These are phyloP conservation scores for Priceomyces fermenticarens DNA, from an alignment of 805 yeast genomes.

Conservation along the genomic window DNA sequence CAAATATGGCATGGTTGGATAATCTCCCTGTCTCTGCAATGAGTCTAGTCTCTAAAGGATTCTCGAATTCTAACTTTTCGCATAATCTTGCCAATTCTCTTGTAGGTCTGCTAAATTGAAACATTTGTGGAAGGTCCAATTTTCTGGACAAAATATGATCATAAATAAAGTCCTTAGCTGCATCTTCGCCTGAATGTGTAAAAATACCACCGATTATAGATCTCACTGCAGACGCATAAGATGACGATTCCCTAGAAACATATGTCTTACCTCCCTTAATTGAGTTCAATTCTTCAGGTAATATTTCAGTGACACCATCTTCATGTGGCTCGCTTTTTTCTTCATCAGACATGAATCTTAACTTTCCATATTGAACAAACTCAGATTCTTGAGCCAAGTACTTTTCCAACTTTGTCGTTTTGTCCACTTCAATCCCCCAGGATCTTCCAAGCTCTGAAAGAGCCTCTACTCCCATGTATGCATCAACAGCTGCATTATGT, in stretches of 20 bases:
- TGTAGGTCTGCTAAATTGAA: constrained; percentile 81
- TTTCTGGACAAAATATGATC: constrained; percentile 81
- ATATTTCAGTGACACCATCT: constrained; percentile 49
- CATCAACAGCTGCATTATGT: constrained; percentile 69
- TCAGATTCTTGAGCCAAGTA: constrained; percentile 67
- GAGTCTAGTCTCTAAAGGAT: constrained; percentile 72
- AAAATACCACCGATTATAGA: constrained; percentile 81
- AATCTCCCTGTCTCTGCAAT: constrained; percentile 92
- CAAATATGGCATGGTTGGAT: constrained; percentile 78
- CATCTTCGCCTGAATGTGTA: constrained; percentile 64
- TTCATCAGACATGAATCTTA: constrained; percentile 45
- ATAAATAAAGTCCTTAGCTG: constrained; percentile 65
- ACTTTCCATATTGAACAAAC: constrained; percentile 65
- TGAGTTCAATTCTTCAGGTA: constrained; percentile 19
- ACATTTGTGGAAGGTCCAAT: constrained; percentile 68
- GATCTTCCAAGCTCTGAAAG: constrained; percentile 62
- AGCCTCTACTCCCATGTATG: constrained; percentile 67
- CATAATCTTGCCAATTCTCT: constrained; percentile 77
- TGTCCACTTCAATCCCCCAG: constrained; percentile 91
- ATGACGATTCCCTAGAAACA: constrained; percentile 38
- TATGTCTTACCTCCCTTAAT: constrained; percentile 17
- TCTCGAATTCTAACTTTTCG: constrained; percentile 66
- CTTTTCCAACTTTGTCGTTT: constrained; percentile 59
- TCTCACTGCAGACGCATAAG: constrained; percentile 71
- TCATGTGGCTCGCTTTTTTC: constrained; percentile 31